A percentile compares a stretch with the other conserved stretches of the same genome.
These are phyloP conservation scores for Aspergillus sojae DNA, from an alignment of 2,329 filamentous ascomycete genomes.

Conservation along the genomic window DNA sequence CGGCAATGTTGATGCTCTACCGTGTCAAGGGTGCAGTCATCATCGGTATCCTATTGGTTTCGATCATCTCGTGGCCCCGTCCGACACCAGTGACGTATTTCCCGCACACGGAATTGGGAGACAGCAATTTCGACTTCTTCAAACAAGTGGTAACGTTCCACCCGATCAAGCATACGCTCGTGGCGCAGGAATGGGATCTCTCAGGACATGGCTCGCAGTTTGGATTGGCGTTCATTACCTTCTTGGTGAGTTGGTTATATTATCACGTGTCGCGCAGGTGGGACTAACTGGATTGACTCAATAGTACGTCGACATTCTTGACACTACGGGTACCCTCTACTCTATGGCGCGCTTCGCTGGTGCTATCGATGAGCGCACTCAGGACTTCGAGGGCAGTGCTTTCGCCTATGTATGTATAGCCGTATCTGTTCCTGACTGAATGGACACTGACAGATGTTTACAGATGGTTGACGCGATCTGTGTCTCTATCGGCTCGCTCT, in stretches of 20 bases:
- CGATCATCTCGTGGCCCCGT: conserved; percentile 86
- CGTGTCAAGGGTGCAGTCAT: conserved; percentile 87
- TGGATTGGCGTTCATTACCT: conserved; percentile 81
- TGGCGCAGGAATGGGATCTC: conserved; percentile 75
- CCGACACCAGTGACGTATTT: conserved; percentile 78
- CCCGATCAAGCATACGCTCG: conserved; percentile 68
- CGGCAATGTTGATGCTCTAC: conserved; percentile 79
- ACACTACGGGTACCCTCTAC: conserved; percentile 83
- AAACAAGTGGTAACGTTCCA: conserved; percentile 85
- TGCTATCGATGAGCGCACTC: conserved; percentile 76
- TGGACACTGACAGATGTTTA: background rate
- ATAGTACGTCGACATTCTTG: conserved; percentile 81
- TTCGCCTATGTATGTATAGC: conserved; percentile 68
- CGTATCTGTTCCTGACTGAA: conserved; percentile 41
- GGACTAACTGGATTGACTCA: background rate
- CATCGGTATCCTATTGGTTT: conserved; percentile 78
- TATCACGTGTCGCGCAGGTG: background rate
- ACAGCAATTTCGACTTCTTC: conserved; percentile 80
- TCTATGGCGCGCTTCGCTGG: conserved; percentile 85
- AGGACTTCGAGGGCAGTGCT: conserved; percentile 85
- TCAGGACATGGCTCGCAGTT: conserved; percentile 72
- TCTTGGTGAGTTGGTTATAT: conserved; percentile 53
- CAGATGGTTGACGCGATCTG: conserved; percentile 74
- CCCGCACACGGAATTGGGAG: conserved; percentile 69
- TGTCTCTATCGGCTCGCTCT: conserved; percentile 77